These are phyloP conservation scores for Helotiales sp. DNA, from an alignment of 2,329 filamentous ascomycete genomes.

Conservation along the genomic window DNA sequence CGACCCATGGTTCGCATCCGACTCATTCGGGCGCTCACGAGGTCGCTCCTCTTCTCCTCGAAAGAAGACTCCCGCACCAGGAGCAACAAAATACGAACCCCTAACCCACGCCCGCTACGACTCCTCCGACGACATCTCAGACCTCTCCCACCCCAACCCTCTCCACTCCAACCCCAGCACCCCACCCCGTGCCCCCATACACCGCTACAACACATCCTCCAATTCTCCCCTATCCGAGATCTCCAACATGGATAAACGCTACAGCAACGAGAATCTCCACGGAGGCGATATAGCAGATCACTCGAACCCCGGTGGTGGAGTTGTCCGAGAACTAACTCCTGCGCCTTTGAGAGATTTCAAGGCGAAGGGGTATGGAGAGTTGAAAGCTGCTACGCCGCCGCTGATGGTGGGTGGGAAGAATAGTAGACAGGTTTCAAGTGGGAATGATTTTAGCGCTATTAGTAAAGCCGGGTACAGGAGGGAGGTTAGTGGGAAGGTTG, in stretches of 20 bases:
- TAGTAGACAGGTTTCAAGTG: slow-evolving; percentile 55
- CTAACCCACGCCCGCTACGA: slow-evolving; percentile 44
- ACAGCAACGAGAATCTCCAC: slow-evolving; percentile 43
- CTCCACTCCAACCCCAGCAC: slow-evolving; percentile 51
- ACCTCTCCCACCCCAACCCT: slow-evolving; percentile 47
- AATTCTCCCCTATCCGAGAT: slow-evolving; percentile 45
- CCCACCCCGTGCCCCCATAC: slow-evolving; percentile 31
- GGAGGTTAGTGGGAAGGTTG: slow-evolving; percentile 66
- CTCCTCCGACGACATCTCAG: slow-evolving; percentile 22
- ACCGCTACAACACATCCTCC: slow-evolving; percentile 40
- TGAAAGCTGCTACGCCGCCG: slow-evolving; percentile 54
- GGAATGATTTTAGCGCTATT: slow-evolving; percentile 52
- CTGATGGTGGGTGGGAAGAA: slow-evolving; percentile 45
- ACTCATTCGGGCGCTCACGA: slow-evolving; percentile 33
- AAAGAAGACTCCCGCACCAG: slow-evolving; percentile 12
- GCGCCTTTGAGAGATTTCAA: slow-evolving; percentile 42
- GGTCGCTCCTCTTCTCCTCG: slow-evolving; percentile 31
- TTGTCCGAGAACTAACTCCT: slow-evolving; percentile 8
- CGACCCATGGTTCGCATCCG: slow-evolving; percentile 31
- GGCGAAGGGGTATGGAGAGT: slow-evolving; percentile 59
- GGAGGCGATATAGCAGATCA: slow-evolving; percentile 44
- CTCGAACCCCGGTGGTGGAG: not conserved
- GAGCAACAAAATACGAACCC: slow-evolving; percentile 21
- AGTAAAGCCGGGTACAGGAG: slow-evolving; percentile 5
- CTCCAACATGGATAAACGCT: slow-evolving; percentile 46